Evolutionary conservation across 495 filamentous ascomycete genomes (phyloP).

Genomic region (Hypoxylon trugodes): DNA sequence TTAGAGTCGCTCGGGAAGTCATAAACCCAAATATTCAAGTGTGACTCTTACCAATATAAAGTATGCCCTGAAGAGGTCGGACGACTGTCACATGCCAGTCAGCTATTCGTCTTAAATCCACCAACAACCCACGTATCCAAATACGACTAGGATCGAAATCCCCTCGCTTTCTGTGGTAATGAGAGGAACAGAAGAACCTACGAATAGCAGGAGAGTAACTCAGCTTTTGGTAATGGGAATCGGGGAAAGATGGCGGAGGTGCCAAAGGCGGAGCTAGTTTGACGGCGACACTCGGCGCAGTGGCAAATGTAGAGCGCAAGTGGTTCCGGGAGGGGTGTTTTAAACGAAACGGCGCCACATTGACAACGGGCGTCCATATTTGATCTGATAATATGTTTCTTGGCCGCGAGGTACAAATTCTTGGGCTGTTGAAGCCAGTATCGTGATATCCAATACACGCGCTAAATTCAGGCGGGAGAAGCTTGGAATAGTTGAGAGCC

Average conservation of each 20-base stretch:
- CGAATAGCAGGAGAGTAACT: slow-evolving; percentile 57
- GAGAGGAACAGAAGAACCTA: slow-evolving; percentile 39
- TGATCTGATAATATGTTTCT: background rate
- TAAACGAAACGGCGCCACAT: slow-evolving; percentile 69
- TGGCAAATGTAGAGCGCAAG: slow-evolving; percentile 73
- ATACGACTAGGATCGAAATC: too few relatives aligned
- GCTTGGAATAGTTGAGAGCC: too few relatives aligned
- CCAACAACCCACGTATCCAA: background rate
- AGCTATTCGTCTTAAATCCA: background rate
- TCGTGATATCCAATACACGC: too few relatives aligned
- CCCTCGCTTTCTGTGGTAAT: background rate
- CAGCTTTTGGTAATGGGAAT: slow-evolving; percentile 59
- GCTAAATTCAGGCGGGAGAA: too few relatives aligned
- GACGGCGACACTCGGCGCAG: slow-evolving; percentile 70
- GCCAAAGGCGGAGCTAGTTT: slow-evolving; percentile 73
- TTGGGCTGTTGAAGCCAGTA: too few relatives aligned
- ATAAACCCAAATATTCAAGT: background rate
- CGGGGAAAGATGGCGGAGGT: slow-evolving; percentile 72
- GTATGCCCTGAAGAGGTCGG: slow-evolving; percentile 56
- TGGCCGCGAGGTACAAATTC: background rate
- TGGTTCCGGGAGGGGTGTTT: slow-evolving; percentile 63
- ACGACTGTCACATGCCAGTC: slow-evolving; percentile 33
- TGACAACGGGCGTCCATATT: slow-evolving; percentile 67
- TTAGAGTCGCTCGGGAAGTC: too few relatives aligned
- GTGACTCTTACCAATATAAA: slow-evolving; percentile 53